Evolutionary conservation across 2,329 filamentous ascomycete genomes (phyloP).

Genomic region (Neonectria sp.): DNA sequence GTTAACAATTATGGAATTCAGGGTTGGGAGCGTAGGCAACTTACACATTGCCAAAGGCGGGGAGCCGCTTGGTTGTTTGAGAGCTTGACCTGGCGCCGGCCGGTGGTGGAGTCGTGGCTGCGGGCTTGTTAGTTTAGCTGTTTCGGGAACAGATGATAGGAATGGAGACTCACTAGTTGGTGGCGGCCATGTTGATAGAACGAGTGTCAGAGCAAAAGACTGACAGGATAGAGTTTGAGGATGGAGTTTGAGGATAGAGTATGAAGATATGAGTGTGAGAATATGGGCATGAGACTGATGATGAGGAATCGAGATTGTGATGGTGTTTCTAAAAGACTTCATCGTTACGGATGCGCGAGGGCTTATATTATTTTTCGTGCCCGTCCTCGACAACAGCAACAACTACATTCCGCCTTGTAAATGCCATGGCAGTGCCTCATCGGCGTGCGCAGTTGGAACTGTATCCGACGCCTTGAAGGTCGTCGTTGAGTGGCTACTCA

Average conservation of each 20-base stretch:
- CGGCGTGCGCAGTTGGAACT: constrained; percentile 5
- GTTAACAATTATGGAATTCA: not conserved
- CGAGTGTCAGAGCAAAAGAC: not conserved
- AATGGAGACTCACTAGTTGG: not conserved
- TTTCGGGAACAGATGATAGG: not conserved
- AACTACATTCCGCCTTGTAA: constrained; percentile 2
- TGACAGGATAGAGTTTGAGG: not conserved
- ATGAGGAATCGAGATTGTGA: not conserved
- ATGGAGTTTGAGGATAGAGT: not conserved
- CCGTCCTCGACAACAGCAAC: not conserved
- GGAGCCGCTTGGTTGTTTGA: not conserved
- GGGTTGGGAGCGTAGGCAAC: not conserved
- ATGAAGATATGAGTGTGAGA: not conserved
- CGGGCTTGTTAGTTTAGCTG: not conserved
- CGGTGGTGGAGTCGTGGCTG: not conserved
- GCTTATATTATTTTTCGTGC: not conserved
- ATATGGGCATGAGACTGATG: not conserved
- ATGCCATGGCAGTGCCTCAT: not conserved
- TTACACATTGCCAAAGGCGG: not conserved
- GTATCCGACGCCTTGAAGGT: not conserved
- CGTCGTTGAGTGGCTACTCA: not conserved
- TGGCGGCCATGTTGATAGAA: not conserved
- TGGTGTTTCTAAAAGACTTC: not conserved
- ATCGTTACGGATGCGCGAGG: not conserved
- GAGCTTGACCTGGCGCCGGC: not conserved